Percentiles rank a stretch among this genome's conserved stretches.
Conservation (phyloP, 139 green algal species). For the Mesostigma viride region DNA sequence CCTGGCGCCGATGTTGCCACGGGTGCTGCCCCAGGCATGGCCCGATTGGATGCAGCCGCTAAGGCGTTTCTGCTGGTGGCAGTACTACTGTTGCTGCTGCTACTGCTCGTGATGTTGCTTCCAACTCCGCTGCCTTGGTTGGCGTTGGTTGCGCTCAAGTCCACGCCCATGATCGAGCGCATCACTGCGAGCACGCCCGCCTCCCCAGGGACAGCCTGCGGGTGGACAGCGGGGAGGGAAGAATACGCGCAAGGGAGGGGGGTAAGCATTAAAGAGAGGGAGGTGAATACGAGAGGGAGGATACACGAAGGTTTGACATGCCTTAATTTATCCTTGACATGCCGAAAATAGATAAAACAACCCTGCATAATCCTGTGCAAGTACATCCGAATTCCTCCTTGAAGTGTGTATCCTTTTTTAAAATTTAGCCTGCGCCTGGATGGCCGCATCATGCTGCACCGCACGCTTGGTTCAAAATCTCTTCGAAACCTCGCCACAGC, state of each 20-base stretch:
- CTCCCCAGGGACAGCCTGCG: neutral
- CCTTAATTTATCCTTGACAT: too few relatives aligned
- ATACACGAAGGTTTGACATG: too few relatives aligned
- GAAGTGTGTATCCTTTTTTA: too few relatives aligned
- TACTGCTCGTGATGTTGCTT: neutral
- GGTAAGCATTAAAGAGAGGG: neutral
- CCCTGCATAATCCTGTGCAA: too few relatives aligned
- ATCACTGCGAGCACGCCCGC: neutral
- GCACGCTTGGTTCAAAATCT: too few relatives aligned
- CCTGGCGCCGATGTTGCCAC: neutral
- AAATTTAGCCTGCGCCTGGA: too few relatives aligned
- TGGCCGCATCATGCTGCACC: too few relatives aligned
- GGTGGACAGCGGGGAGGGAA: neutral
- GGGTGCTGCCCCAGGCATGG: neutral
- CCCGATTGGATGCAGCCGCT: neutral
- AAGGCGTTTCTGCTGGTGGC: neutral
- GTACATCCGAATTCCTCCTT: too few relatives aligned
- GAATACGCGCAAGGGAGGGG: neutral
- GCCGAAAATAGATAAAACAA: too few relatives aligned
- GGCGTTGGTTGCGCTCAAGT: neutral
- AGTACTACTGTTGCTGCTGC: neutral
- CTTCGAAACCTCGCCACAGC: too few relatives aligned
- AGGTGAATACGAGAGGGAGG: too few relatives aligned
- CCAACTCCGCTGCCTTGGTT: too few relatives aligned
- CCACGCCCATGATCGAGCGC: neutral